Evolutionary conservation across 1,284 basidiomycete species (phyloP).

Genomic region (Phylloporus gajari): DNA sequence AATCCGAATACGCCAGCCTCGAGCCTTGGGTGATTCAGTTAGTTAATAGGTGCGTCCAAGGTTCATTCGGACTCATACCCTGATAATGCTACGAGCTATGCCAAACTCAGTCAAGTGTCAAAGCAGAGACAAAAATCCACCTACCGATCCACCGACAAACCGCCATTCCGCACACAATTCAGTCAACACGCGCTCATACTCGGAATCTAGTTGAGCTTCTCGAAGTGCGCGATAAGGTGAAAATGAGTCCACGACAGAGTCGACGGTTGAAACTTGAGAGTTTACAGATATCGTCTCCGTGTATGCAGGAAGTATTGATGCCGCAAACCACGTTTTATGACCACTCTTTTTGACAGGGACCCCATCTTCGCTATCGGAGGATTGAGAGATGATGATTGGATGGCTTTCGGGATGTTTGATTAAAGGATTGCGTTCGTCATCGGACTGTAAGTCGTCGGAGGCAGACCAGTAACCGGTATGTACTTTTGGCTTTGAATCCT

Average conservation of each 20-base stretch:
- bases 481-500: constrained; percentile 24
- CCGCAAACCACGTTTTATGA: constrained; percentile 31
- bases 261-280: constrained; percentile 46
- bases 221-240: constrained; percentile 64
- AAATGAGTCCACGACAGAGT: constrained; percentile 59
- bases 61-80: constrained; percentile 49
- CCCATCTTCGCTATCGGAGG: constrained; percentile 24
- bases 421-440: constrained; percentile 30
- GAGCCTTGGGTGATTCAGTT: constrained; percentile 48
- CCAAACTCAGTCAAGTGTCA: neutral
- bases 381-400: constrained; percentile 7
- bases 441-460: constrained; percentile 32
- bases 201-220: constrained; percentile 56
- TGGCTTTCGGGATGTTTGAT: constrained; percentile 20
- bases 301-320: constrained; percentile 50
- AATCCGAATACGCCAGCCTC: constrained; percentile 70
- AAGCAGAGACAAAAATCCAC: neutral
- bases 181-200: constrained; percentile 54
- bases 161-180: constrained; percentile 62
- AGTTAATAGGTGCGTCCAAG: neutral
- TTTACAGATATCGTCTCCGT: constrained; percentile 50
- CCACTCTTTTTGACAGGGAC: neutral
- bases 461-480: constrained; percentile 40
- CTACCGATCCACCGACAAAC: constrained; percentile 55
- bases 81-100: constrained; percentile 62